Evolutionary conservation across 2,329 filamentous ascomycete genomes (phyloP), one percentile per base, ranked within the genome.

Genomic region (Alternaria arborescens): DNA sequence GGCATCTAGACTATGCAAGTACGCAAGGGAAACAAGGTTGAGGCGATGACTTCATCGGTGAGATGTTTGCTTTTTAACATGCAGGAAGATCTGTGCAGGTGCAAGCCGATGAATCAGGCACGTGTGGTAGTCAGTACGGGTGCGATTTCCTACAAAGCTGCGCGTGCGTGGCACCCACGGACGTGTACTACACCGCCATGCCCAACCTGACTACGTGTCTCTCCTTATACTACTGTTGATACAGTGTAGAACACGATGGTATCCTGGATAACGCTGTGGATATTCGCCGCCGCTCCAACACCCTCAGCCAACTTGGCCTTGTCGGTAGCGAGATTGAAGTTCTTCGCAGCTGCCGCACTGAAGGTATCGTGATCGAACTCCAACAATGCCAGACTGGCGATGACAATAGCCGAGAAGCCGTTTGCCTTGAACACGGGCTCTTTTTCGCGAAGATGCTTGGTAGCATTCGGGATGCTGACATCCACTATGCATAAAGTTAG

Each of bases 321-420:
- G 1, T 55, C 48, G 5, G 67, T 55, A 6, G 53, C 51, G 0
- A 50, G 52, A 50, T 64, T 52, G 22, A 59, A 50, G 22, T 66
- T 66, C 41, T 43, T 59, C 46, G 63, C 42, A 8, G 52, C 53
- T 16, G 60, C 64, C 8, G 55, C 60, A 41, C 66, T 70, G 41
- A 70, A 70, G 12, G 62, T 61, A 24, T 70, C 67, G 43, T 70
- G 67, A 46, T 70, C 66, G 11, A 34, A 57, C 32, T 66, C 41
- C 53, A 70, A 18, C 20, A 70, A 43, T 11, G 55, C 43, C 32
- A 68, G 20, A 52, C 66, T 68, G 1, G 66, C 66, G 32, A 70
- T 61, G 3, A 70, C 61, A 1, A 60, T 42, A 0, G 57, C 38
- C 1, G 44, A 28, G 11, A 67, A 42, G 5, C 53, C 43, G 8